These are phyloP conservation scores for Russula abietina DNA, from an alignment of 768 basidiomycete genomes.

Conservation along the genomic window DNA sequence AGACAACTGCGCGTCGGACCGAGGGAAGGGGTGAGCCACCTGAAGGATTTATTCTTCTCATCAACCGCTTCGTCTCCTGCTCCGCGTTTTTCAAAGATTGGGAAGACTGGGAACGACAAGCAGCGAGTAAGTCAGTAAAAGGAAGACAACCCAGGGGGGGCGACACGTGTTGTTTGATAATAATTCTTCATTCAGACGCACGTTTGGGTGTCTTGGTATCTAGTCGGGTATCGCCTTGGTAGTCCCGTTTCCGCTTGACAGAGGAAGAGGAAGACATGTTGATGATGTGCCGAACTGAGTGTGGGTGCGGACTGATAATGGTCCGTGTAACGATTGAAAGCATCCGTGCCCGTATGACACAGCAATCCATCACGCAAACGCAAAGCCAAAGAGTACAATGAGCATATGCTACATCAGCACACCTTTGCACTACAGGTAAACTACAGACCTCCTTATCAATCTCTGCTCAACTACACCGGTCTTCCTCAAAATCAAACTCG, in stretches of 20 bases:
- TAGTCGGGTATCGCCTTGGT: neutral
- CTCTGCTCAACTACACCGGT: constrained; percentile 5
- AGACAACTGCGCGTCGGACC: constrained; percentile 34
- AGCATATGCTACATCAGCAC: constrained; percentile 14
- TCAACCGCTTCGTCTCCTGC: constrained; percentile 6
- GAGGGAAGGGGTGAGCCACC: constrained; percentile 32
- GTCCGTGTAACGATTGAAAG: neutral
- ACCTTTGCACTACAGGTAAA: constrained; percentile 2
- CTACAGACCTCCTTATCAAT: constrained; percentile 11
- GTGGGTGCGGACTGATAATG: neutral
- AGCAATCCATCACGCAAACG: neutral
- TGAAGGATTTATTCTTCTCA: constrained; percentile 22
- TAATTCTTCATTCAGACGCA: neutral
- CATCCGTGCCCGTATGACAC: neutral
- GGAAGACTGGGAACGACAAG: constrained; percentile 25
- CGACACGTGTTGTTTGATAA: neutral
- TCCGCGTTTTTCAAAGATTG: constrained; percentile 28
- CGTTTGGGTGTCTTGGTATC: constrained; percentile 13
- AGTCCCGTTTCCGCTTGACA: constrained; percentile 6
- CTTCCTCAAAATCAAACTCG: constrained; percentile 8
- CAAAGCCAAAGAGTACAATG: constrained; percentile 8
- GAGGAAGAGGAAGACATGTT: constrained; percentile 13
- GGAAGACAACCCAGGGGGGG: neutral
- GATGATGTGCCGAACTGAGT: neutral
- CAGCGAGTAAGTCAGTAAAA: neutral